Evolutionary conservation across 208 protist species (phyloP).

Genomic region (Novymonas esmeraldas): DNA sequence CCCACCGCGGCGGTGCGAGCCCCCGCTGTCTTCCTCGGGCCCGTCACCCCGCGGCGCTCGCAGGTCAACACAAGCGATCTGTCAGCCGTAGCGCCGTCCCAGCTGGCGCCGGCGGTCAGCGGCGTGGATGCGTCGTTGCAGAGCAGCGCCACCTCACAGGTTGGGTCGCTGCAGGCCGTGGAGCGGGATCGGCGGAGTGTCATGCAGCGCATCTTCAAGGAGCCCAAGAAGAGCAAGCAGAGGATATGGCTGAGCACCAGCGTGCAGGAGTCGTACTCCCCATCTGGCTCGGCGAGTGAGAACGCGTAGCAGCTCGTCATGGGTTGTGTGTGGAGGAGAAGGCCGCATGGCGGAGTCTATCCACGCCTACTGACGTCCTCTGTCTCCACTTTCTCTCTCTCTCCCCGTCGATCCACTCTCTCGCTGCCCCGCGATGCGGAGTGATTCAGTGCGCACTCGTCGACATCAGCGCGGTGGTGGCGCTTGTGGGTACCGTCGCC

Average conservation of each 20-base stretch:
- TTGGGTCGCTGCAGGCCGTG: not conserved
- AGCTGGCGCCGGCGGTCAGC: not conserved
- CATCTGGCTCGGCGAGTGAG: not conserved
- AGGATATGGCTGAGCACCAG: conserved; percentile 11
- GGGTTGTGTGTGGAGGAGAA: too few relatives aligned
- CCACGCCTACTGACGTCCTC: too few relatives aligned
- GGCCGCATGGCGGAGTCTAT: too few relatives aligned
- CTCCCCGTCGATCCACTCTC: too few relatives aligned
- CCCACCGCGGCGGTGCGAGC: not conserved
- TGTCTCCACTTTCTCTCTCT: too few relatives aligned
- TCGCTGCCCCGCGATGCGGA: too few relatives aligned
- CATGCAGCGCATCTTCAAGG: conserved; percentile 15
- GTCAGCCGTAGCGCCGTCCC: not conserved
- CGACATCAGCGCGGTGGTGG: too few relatives aligned
- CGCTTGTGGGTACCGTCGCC: too few relatives aligned
- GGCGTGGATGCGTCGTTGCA: not conserved
- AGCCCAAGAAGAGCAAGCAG: conserved; percentile 3
- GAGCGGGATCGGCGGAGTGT: conserved; percentile 3
- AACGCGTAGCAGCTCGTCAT: too few relatives aligned
- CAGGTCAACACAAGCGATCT: not conserved
- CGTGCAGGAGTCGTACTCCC: not conserved
- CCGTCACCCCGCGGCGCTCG: not conserved
- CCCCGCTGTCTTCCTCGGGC: not conserved
- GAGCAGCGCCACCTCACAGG: not conserved
- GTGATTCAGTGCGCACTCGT: too few relatives aligned